Evolutionary conservation across 352 stramenopile species (phyloP).

Genomic region (Phytophthora litchii): DNA sequence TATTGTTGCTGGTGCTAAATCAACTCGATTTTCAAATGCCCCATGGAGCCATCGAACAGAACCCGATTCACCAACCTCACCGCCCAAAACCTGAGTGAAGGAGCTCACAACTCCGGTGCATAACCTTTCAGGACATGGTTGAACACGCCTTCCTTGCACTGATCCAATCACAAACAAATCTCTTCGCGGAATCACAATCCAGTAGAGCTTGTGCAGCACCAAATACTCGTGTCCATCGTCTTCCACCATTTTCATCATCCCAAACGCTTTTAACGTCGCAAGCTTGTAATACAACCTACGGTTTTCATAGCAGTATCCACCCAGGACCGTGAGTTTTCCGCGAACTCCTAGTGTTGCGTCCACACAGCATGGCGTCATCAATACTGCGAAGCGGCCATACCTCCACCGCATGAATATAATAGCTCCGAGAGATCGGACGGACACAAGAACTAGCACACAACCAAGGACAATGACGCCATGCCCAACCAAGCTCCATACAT

Average conservation of each 20-base stretch:
- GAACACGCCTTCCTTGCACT: slow-evolving; percentile 25
- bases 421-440: slow-evolving; percentile 26
- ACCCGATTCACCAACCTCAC: slow-evolving; percentile 1
- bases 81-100: slow-evolving; percentile 31
- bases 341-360: slow-evolving; percentile 25
- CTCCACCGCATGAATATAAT: slow-evolving; percentile 19
- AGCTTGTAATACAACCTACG: slow-evolving; percentile 30
- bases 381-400: slow-evolving; percentile 25
- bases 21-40: slow-evolving; percentile 20
- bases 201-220: slow-evolving; percentile 34
- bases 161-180: slow-evolving; percentile 35
- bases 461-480: slow-evolving; percentile 34
- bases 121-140: slow-evolving; percentile 22
- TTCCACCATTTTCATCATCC: slow-evolving; percentile 33
- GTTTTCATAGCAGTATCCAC: slow-evolving; percentile 29
- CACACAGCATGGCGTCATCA: slow-evolving; percentile 27
- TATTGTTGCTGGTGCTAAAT: slow-evolving; percentile 8
- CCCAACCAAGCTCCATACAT: slow-evolving; percentile 40
- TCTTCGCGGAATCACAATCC: slow-evolving; percentile 20
- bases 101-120: slow-evolving; percentile 23
- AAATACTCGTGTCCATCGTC: slow-evolving; percentile 27
- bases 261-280: slow-evolving; percentile 31
- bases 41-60: slow-evolving; percentile 6
- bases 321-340: slow-evolving; percentile 25
- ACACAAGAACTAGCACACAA: slow-evolving; percentile 27